Evolutionary conservation across 306 rosid genomes (phyloP), one percentile per base, ranked within the genome.

Genomic region (Pterocarpus macrocarpus): DNA sequence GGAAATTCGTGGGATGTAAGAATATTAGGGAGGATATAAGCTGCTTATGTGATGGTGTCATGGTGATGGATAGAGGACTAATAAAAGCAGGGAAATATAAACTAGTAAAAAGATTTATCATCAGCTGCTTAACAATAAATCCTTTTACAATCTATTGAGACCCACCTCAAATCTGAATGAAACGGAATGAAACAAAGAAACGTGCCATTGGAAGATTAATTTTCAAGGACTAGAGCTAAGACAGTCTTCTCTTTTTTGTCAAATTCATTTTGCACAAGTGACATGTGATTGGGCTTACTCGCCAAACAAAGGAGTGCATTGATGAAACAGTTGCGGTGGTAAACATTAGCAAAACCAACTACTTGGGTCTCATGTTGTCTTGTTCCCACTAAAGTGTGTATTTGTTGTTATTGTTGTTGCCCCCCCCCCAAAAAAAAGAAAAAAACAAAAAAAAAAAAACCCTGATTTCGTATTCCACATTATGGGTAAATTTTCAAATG

Each of bases 141-240:
- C 5, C 61, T 30, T 45, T 30, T 45, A 13, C 35, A 75, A 62
- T 14, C 36, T 7, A 5, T 49, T 63, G 14, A 34, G 33, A 52
- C 16, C 15, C 65, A 2, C 43, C n/a, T 66, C 74, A 77, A 36
- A 38, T 66, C 33, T 77, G 57, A 67, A 64, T 36, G 5, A 74
- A 67, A 34, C 80, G 53, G 73, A 73, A 33, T 55, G 75, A 43
- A 55, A 33, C 50, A 56, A 73, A 64, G 70, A 66, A 66, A 30
- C 44, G 5, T 65, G 6, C 34, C 34, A 1, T 2, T 28, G 33
- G 22, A 65, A 67, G 22, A 34, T 33, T 34, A 22, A 11, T 69
- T 58, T 78, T 43, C 55, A 52, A 2, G 36, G 41, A 34, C 43
- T 33, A 12, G 44, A 34, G 43, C 68, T 32, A 5, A 28, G 30